Base-by-base conservation (phyloP, 257 asterid species). In the Datura wrightii region DNA sequence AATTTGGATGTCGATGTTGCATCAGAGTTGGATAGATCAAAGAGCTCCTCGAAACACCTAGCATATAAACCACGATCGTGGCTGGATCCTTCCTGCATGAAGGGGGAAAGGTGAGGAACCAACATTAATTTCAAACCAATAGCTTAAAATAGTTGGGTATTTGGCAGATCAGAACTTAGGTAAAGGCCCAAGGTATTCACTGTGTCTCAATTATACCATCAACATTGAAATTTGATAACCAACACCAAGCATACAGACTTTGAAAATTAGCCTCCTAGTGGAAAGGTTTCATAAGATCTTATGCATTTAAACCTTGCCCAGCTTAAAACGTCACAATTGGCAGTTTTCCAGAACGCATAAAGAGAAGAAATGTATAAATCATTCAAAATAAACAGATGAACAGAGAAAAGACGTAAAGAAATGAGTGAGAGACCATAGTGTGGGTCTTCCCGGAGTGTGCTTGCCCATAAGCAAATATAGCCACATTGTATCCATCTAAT, bases 51-150 rank as follows among this genome's bases (percentile, higher is more conserved):
- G 88, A 94, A 97, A 82, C 95, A 93, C 72, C 99, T 97, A 65
- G 93, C 96, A 89, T 97, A 95, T 84, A 97, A 88, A 87, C 98
- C 98, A 86, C 99, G 98, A 89, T 97, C 98, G 87, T 93, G 97
- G 89, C 92, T 92, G 87, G 98, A 94, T 91, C 99, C 99, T 91
- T 95, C 99, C 99, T 97, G 98, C 91, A 86, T 55, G 88, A 87
- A 85, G 83, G 86, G 60, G 50, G 79, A 1, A 50, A 52, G 0
- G 44, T 78, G 59, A 78, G 63, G 8, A 52, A 71, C 79, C 56
- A 69, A 16, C 79, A 41, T 69, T 69, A 69, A 39, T 39, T 37
- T 16, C 74, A 41, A 48, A 48, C 24, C 59, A 78, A 78, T 31
- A 52, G 5, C 63, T 78, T 52, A 14, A 74, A 48, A 78, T 37